Evolutionary conservation across 768 basidiomycete species (phyloP).

Genomic region (Dacryopinax spathularia): DNA sequence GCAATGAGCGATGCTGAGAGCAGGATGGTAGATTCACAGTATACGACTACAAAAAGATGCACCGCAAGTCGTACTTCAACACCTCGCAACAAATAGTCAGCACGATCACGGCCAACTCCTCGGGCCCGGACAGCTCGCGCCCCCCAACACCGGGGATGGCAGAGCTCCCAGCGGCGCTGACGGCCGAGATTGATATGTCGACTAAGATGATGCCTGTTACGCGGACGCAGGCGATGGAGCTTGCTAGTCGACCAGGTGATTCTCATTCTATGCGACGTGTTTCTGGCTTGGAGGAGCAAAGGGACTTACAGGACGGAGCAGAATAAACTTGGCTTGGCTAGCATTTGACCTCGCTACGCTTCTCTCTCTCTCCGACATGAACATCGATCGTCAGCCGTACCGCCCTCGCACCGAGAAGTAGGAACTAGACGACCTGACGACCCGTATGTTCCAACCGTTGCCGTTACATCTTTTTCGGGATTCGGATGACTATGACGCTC

Average conservation of each 20-base stretch:
- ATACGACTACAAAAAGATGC: constrained; percentile 87
- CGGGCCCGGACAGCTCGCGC: constrained; percentile 6
- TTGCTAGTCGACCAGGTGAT: neutral
- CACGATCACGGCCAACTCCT: constrained; percentile 40
- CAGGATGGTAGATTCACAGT: constrained; percentile 57
- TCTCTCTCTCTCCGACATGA: neutral
- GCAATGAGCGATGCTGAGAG: neutral
- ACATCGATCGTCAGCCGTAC: neutral
- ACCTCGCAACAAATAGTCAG: constrained; percentile 54
- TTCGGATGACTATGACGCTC: neutral
- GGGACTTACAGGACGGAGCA: neutral
- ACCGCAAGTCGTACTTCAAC: constrained; percentile 81
- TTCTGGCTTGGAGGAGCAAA: neutral
- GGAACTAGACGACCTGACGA: neutral
- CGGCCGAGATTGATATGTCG: constrained; percentile 5
- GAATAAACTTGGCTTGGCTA: neutral
- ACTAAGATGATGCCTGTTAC: constrained; percentile 12
- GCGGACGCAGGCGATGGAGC: constrained; percentile 7
- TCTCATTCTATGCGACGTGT: no score
- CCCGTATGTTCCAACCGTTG: neutral
- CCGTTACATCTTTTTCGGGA: neutral
- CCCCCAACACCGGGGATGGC: constrained; percentile 8
- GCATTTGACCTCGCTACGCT: neutral
- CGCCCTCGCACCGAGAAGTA: neutral
- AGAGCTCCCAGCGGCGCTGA: constrained; percentile 6